Conservation (phyloP, 441 rosid species). For the Populus hybrid region DNA sequence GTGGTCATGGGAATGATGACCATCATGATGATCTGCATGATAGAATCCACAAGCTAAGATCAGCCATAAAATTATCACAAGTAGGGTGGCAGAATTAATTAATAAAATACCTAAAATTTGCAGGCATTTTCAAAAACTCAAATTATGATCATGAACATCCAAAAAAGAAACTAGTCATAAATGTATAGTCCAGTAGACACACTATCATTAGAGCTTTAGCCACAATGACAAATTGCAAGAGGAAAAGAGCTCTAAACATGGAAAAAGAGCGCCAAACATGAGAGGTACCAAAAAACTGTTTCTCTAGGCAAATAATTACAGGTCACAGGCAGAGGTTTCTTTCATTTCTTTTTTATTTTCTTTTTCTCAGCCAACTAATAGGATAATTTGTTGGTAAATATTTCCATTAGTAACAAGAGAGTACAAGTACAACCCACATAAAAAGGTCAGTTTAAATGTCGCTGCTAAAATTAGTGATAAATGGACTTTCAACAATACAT, state of each 20-base stretch:
- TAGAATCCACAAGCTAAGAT: constrained; percentile 7
- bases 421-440: not conserved
- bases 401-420: not conserved
- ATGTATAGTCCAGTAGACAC: not conserved
- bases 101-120: not conserved
- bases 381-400: not conserved
- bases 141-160: not conserved
- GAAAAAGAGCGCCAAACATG: not conserved
- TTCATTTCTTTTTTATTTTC: not conserved
- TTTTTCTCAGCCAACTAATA: not conserved
- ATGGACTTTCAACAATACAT: not conserved
- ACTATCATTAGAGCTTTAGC: not conserved
- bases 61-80: not conserved
- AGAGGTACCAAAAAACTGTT: not conserved
- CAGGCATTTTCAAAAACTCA: not conserved
- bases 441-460: not conserved
- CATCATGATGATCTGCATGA: constrained; percentile 60
- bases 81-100: not conserved
- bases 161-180: not conserved
- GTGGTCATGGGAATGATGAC: constrained; percentile 77
- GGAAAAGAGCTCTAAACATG: not conserved
- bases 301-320: not conserved
- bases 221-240: not conserved
- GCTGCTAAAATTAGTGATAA: not conserved
- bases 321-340: not conserved